Evolutionary conservation across 192 early-diverging fungal genomes (phyloP).

Genomic region (Chytriomyces sp.): DNA sequence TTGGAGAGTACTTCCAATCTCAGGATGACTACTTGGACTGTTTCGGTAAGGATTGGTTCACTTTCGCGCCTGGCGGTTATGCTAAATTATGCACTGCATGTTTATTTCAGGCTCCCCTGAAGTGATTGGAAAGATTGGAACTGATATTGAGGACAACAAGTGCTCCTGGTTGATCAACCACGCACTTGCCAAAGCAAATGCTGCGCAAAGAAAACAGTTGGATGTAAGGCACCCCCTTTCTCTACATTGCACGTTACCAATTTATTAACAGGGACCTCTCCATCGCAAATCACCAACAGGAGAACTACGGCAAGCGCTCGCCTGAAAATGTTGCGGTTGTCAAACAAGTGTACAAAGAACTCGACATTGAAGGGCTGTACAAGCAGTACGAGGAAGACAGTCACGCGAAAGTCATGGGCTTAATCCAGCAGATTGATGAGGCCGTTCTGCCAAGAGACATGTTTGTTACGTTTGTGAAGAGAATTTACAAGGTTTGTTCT

Average conservation of each 20-base stretch:
- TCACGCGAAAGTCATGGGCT: slow-evolving; percentile 68
- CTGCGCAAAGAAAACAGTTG: slow-evolving; percentile 84
- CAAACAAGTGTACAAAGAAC: slow-evolving; percentile 82
- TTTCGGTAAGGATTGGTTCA: slow-evolving; percentile 63
- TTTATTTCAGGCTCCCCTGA: slow-evolving; percentile 60
- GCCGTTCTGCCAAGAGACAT: slow-evolving; percentile 78
- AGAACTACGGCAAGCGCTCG: slow-evolving; percentile 90
- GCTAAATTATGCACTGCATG: background rate
- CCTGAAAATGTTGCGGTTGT: slow-evolving; percentile 77
- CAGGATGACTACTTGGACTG: slow-evolving; percentile 99
- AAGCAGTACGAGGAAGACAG: slow-evolving; percentile 88
- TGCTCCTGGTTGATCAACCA: slow-evolving; percentile 98
- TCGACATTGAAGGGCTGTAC: slow-evolving; percentile 81
- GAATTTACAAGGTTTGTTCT: slow-evolving; percentile 80
- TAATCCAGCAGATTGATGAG: slow-evolving; percentile 86
- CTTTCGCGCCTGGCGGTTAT: background rate
- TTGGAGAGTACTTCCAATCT: slow-evolving; percentile 98
- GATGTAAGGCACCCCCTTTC: slow-evolving; percentile 55
- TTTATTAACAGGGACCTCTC: slow-evolving; percentile 3
- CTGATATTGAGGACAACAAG: slow-evolving; percentile 99
- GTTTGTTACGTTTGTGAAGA: slow-evolving; percentile 91
- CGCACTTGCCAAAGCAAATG: slow-evolving; percentile 76
- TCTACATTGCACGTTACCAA: background rate
- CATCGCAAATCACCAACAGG: slow-evolving; percentile 46
- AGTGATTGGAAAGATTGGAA: slow-evolving; percentile 98